phyloP scores from a whole-genome alignment of 805 yeast species.

The Saccharomycopsis olivae region DNA sequence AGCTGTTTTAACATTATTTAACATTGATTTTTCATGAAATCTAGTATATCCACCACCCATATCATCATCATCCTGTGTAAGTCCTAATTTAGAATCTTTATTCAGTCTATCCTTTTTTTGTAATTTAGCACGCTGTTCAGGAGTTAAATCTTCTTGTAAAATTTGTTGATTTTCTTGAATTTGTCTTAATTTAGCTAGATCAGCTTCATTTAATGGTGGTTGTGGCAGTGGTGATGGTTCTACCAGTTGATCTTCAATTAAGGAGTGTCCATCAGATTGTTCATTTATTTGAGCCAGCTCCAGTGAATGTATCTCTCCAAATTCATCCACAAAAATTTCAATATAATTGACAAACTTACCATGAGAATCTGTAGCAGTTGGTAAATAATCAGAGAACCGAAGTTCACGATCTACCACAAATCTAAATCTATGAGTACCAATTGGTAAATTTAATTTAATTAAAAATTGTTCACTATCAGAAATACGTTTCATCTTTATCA shows the following conservation, averaged over 20 bases:
- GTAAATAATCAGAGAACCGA: slow-evolving; percentile 75
- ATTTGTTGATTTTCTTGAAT: slow-evolving; percentile 10
- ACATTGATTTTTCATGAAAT: slow-evolving; percentile 52
- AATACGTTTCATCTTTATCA: slow-evolving; percentile 70
- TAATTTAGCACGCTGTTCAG: slow-evolving; percentile 4
- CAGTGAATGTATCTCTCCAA: slow-evolving; percentile 21
- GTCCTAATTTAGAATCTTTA: slow-evolving; percentile 51
- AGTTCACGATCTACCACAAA: slow-evolving; percentile 92
- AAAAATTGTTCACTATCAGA: slow-evolving; percentile 44
- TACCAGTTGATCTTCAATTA: background rate
- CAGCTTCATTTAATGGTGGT: slow-evolving; percentile 1
- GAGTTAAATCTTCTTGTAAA: slow-evolving; percentile 7
- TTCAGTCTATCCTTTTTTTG: slow-evolving; percentile 1
- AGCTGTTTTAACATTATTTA: slow-evolving; percentile 19
- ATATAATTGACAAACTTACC: slow-evolving; percentile 91
- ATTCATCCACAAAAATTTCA: slow-evolving; percentile 40
- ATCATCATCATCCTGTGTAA: slow-evolving; percentile 62
- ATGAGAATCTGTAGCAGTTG: slow-evolving; percentile 96
- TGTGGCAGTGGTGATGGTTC: background rate
- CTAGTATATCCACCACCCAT: slow-evolving; percentile 76
- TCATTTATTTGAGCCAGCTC: slow-evolving; percentile 21
- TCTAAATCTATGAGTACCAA: slow-evolving; percentile 88
- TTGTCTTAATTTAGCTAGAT: slow-evolving; percentile 10
- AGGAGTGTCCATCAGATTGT: background rate
- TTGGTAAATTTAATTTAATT: slow-evolving; percentile 68